Percentiles rank a stretch among this genome's conserved stretches.
Conservation (phyloP, 1,284 basidiomycete genomes). For the Wolfiporia cocos region DNA sequence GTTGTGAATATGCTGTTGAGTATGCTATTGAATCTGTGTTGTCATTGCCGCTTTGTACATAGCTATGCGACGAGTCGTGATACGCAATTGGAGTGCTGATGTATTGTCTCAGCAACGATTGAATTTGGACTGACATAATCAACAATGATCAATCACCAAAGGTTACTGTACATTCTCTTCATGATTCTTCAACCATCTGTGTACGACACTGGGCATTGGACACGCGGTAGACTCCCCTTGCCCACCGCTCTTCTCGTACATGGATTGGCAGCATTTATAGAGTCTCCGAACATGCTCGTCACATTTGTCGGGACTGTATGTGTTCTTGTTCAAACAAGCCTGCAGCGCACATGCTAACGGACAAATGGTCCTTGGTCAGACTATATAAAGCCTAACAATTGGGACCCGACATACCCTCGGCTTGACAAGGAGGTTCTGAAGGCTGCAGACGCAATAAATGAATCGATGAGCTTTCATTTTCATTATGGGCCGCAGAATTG, state of each 20-base stretch:
- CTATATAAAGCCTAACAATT: not conserved
- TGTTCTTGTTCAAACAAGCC: conserved; percentile 55
- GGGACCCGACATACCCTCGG: conserved; percentile 3
- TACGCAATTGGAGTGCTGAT: no score
- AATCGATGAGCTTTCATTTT: no score
- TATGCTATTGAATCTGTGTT: no score
- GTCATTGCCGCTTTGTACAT: no score
- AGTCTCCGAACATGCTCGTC: conserved; percentile 42
- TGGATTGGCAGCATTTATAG: conserved; percentile 51
- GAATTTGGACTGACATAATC: no score
- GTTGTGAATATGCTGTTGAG: no score
- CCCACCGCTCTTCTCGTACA: conserved; percentile 41
- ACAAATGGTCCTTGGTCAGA: not conserved
- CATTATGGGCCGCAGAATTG: no score
- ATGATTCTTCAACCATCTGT: conserved; percentile 55
- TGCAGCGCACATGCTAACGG: conserved; percentile 56
- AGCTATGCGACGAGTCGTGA: no score
- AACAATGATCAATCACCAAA: no score
- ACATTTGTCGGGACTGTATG: conserved; percentile 59
- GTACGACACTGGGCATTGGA: conserved; percentile 46
- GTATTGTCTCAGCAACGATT: no score
- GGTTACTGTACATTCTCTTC: conserved; percentile 9
- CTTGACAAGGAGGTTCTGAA: conserved; percentile 6
- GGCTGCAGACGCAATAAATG: no score
- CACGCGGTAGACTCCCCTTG: conserved; percentile 55